Conservation (phyloP, 1,139 yeast genomes). For the Yamadazyma triangularis region DNA sequence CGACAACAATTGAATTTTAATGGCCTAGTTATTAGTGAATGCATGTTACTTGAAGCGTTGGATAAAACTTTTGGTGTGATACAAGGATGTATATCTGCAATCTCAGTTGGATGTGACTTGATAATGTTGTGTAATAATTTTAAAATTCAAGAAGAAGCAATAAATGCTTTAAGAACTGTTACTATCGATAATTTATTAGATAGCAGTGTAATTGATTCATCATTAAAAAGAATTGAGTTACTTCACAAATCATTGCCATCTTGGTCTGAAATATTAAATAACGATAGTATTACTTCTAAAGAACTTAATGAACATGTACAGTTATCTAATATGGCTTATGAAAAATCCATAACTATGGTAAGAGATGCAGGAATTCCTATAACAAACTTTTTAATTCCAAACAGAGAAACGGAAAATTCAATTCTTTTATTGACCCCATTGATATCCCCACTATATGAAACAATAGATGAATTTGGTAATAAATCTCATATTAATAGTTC, state of each 20-base stretch:
- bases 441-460: too few species aligned
- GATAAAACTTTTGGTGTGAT: conserved; percentile 2
- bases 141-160: conserved; percentile 2
- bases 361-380: too few species aligned
- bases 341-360: too few species aligned
- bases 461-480: too few species aligned
- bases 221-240: background rate
- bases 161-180: conserved; percentile 1
- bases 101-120: conserved; percentile 2
- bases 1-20: conserved; percentile 1
- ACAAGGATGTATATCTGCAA: conserved; percentile 2
- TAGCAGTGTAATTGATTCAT: conserved; percentile 1
- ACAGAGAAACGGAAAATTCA: too few species aligned
- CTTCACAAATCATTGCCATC: conserved; percentile 1
- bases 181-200: conserved; percentile 1
- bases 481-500: too few species aligned
- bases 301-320: too few species aligned
- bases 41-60: conserved; percentile 1
- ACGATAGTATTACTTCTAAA: too few species aligned
- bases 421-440: too few species aligned
- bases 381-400: too few species aligned
- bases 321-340: too few species aligned
- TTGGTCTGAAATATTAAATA: too few species aligned
- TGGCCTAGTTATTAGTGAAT: conserved; percentile 1
- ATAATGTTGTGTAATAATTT: conserved; percentile 1